phyloP scores from a whole-genome alignment of 768 basidiomycete species.

The Rossbeevera mucosa region DNA sequence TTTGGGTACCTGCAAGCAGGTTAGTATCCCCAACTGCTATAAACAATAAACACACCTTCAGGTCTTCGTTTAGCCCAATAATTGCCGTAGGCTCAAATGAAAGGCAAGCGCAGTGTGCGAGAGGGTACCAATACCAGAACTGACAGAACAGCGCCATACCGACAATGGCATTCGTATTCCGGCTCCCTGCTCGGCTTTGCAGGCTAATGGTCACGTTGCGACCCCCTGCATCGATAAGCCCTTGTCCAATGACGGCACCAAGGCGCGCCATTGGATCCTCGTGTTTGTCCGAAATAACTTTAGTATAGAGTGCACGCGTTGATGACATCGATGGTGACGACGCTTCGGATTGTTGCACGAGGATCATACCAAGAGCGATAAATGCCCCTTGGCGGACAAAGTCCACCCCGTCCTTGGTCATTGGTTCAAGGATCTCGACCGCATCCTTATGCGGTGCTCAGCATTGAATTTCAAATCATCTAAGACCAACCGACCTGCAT shows the following conservation, averaged over 20 bases:
- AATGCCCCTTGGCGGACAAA: constrained; percentile 98
- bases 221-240: constrained; percentile 96
- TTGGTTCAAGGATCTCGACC: constrained; percentile 92
- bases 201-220: constrained; percentile 93
- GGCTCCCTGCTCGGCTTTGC: constrained; percentile 88
- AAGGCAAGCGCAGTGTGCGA: constrained; percentile 88
- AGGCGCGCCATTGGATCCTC: constrained; percentile 99
- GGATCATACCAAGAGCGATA: constrained; percentile 92
- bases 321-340: constrained; percentile 77
- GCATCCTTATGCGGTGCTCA: constrained; percentile 67
- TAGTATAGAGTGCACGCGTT: constrained; percentile 80
- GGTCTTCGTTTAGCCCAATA: constrained; percentile 81
- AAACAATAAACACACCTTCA: constrained; percentile 54
- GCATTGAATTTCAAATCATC: background rate
- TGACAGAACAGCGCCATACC: constrained; percentile 99
- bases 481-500: constrained; percentile 58
- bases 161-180: constrained; percentile 90
- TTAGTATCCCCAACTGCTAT: constrained; percentile 1
- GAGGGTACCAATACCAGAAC: constrained; percentile 99
- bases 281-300: constrained; percentile 92
- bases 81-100: constrained; percentile 95
- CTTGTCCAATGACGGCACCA: constrained; percentile 93
- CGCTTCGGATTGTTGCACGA: constrained; percentile 93
- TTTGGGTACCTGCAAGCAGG: constrained; percentile 71
- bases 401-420: constrained; percentile 97